Percentiles rank a stretch among this genome's conserved stretches.
Conservation (phyloP, 306 rosid species). For the Luffa acutangula region DNA sequence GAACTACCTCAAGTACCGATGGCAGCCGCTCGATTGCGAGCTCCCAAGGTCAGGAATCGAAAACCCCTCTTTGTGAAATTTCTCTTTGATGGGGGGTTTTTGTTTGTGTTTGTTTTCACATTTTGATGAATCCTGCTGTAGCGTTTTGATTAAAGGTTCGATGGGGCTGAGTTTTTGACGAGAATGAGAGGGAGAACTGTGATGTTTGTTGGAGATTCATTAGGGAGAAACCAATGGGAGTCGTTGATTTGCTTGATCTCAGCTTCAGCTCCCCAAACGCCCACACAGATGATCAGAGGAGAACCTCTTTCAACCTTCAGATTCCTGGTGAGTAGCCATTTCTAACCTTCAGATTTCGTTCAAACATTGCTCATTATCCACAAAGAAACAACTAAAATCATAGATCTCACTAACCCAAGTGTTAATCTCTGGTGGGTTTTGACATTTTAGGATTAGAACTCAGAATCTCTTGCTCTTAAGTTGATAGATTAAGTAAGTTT, state of each 20-base stretch:
- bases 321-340: constrained; percentile 52
- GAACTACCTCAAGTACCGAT: constrained; percentile 64
- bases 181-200: constrained; percentile 69
- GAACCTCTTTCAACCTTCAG: constrained; percentile 72
- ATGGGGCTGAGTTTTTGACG: constrained; percentile 68
- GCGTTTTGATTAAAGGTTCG: constrained; percentile 63
- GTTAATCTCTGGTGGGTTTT: background rate
- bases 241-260: constrained; percentile 70
- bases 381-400: background rate
- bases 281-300: constrained; percentile 59
- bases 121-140: constrained; percentile 29
- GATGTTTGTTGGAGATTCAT: constrained; percentile 90
- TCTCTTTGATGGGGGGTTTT: background rate
- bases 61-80: background rate
- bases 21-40: constrained; percentile 90
- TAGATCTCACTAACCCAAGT: background rate
- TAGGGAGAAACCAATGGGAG: constrained; percentile 91
- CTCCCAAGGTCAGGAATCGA: constrained; percentile 62
- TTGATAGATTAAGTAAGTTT: background rate
- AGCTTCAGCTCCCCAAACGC: constrained; percentile 49
- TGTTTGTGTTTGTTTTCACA: background rate
- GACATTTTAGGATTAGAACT: background rate
- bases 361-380: background rate
- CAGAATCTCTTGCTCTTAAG: background rate
- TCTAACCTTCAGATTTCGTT: background rate